These are phyloP conservation scores for Pyrrhoderma noxium DNA, from an alignment of 1,284 basidiomycete species.

Conservation along the genomic window DNA sequence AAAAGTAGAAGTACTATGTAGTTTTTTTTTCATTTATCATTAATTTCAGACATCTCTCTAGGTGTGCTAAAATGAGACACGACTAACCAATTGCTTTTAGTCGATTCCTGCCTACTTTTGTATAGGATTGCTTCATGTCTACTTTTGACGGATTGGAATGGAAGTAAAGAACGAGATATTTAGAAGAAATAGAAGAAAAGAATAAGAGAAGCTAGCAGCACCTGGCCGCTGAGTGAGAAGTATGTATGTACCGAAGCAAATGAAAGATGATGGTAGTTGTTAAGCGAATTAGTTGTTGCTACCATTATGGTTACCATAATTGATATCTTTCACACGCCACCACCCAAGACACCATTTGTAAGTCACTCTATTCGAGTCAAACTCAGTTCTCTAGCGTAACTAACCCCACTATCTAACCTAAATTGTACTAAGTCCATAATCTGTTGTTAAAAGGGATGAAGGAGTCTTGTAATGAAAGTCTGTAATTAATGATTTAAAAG, in stretches of 20 bases:
- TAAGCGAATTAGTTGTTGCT: too few species aligned
- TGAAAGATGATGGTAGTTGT: conserved; percentile 5
- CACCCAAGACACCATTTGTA: too few species aligned
- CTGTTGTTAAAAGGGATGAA: too few species aligned
- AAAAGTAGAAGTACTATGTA: conserved; percentile 35
- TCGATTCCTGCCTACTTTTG: conserved; percentile 16
- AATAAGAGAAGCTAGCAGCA: not conserved
- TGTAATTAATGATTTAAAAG: too few species aligned
- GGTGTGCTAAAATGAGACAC: not conserved
- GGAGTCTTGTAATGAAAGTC: too few species aligned
- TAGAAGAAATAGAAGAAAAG: not conserved
- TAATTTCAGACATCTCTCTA: not conserved
- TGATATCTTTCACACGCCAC: too few species aligned
- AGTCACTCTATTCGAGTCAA: too few species aligned
- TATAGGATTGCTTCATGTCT: conserved; percentile 5
- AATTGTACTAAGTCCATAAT: too few species aligned
- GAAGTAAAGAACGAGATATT: not conserved
- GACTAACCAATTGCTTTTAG: conserved; percentile 19
- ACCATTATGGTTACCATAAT: too few species aligned
- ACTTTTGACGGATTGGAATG: not conserved
- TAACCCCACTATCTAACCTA: too few species aligned
- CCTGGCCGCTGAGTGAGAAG: conserved; percentile 6
- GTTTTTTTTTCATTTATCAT: not conserved
- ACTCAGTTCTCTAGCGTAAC: too few species aligned
- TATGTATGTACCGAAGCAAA: not conserved